Evolutionary conservation across 495 filamentous ascomycete genomes (phyloP).

Genomic region (Podospora pseudocomata): DNA sequence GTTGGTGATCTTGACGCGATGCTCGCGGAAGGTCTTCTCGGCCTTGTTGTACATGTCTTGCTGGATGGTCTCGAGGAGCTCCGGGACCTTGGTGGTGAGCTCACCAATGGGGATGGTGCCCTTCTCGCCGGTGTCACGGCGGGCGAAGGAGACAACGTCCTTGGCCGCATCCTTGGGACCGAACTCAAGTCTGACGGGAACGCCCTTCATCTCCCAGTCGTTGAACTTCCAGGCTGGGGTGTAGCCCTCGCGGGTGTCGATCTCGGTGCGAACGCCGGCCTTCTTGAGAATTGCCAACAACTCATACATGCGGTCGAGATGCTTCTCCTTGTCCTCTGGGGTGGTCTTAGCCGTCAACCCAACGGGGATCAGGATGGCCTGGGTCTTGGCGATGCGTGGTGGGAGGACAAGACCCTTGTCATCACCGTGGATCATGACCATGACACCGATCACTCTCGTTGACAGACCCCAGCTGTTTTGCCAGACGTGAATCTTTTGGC

Average conservation of each 20-base stretch:
- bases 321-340: slow-evolving; percentile 67
- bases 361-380: slow-evolving; percentile 87
- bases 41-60: slow-evolving; percentile 79
- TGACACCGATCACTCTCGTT: slow-evolving; percentile 91
- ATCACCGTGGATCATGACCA: slow-evolving; percentile 96
- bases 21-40: slow-evolving; percentile 66
- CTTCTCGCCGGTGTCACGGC: slow-evolving; percentile 85
- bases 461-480: slow-evolving; percentile 99
- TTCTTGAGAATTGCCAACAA: slow-evolving; percentile 61
- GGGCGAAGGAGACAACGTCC: slow-evolving; percentile 75
- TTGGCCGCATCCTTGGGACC: slow-evolving; percentile 88
- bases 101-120: slow-evolving; percentile 67
- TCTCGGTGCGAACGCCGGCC: slow-evolving; percentile 64
- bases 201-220: slow-evolving; percentile 88
- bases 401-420: slow-evolving; percentile 74
- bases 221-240: slow-evolving; percentile 97
- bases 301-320: slow-evolving; percentile 66
- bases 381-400: slow-evolving; percentile 77
- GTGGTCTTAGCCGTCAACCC: slow-evolving; percentile 83
- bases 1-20: slow-evolving; percentile 74
- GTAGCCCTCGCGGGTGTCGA: slow-evolving; percentile 79
- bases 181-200: slow-evolving; percentile 89
- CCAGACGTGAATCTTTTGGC: slow-evolving; percentile 81
- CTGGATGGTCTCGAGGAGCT: slow-evolving; percentile 84
- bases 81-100: slow-evolving; percentile 65